Conservation (phyloP, 2,329 filamentous ascomycete genomes). For the Microdochium bolleyi region DNA sequence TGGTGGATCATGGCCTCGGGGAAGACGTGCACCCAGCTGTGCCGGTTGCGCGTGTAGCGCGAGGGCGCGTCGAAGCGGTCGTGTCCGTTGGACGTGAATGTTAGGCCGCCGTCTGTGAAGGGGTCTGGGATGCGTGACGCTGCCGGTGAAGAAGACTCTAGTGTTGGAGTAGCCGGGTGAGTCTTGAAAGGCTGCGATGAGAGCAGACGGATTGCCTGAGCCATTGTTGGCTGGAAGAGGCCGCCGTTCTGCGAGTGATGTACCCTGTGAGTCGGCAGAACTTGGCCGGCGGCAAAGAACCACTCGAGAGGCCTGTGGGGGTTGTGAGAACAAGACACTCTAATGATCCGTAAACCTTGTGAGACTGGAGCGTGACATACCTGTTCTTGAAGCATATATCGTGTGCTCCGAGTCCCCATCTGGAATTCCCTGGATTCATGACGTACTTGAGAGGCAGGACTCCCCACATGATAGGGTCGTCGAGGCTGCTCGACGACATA, state of each 20-base stretch:
- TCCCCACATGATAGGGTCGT: conserved; percentile 94
- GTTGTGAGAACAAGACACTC: background rate
- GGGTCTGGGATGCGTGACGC: conserved; percentile 35
- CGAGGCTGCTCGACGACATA: conserved; percentile 52
- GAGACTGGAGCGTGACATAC: conserved; percentile 33
- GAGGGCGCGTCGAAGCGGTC: conserved; percentile 67
- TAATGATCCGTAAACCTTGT: background rate
- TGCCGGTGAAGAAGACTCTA: conserved; percentile 2
- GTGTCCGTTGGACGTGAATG: conserved; percentile 57
- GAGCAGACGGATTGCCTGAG: conserved; percentile 76
- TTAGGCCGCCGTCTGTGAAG: conserved; percentile 37
- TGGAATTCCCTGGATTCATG: conserved; percentile 64
- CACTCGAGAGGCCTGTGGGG: conserved; percentile 50
- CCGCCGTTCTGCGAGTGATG: conserved; percentile 75
- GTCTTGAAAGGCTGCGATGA: conserved; percentile 47
- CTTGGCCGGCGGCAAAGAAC: conserved; percentile 87
- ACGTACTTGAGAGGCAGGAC: conserved; percentile 69
- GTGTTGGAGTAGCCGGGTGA: conserved; percentile 5
- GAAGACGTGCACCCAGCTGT: conserved; percentile 91
- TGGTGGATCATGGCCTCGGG: conserved; percentile 95
- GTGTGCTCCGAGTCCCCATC: conserved; percentile 87
- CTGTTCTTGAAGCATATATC: conserved; percentile 91
- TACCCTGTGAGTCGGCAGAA: conserved; percentile 78
- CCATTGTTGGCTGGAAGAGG: conserved; percentile 82
- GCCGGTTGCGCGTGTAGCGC: conserved; percentile 58